Percentiles rank a stretch among this genome's conserved stretches.
Evolutionary conservation across 176 grass and related monocot genomes (phyloP).

Genomic region (Luzula sylvatica): DNA sequence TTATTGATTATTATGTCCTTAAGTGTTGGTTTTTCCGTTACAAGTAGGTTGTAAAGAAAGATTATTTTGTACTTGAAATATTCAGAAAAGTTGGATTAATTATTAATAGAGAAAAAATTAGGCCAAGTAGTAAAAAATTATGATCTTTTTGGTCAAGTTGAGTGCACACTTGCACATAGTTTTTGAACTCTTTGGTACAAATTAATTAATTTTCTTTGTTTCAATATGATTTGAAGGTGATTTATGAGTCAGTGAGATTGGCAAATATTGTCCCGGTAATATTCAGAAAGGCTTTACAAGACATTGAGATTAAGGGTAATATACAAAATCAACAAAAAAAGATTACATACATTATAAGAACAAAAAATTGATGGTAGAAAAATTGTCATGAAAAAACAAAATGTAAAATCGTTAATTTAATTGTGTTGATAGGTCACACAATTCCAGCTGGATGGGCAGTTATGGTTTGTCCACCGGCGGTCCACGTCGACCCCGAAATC

Average conservation of each 20-base stretch:
- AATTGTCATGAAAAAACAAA: too few species aligned
- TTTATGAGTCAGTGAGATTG: constrained; percentile 56
- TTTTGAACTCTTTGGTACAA: constrained; percentile 10
- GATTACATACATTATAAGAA: too few species aligned
- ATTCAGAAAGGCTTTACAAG: constrained; percentile 58
- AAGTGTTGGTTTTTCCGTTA: too few species aligned
- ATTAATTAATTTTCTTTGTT: constrained; percentile 18
- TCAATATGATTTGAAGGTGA: constrained; percentile 37
- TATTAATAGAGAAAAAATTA: too few species aligned
- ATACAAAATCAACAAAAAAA: constrained; percentile 9
- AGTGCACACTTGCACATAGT: not conserved
- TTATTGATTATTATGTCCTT: too few species aligned
- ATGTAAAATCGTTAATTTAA: too few species aligned
- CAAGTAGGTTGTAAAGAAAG: constrained; percentile 5
- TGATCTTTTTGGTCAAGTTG: not conserved
- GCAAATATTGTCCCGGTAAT: constrained; percentile 78
- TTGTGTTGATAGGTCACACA: constrained; percentile 45
- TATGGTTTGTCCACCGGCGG: constrained; percentile 71
- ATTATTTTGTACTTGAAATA: not conserved
- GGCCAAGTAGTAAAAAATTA: not conserved
- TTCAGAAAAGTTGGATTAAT: not conserved
- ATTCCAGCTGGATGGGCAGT: constrained; percentile 83
- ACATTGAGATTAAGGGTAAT: constrained; percentile 68
- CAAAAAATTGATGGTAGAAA: too few species aligned
- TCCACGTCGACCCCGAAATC: constrained; percentile 74